Evolutionary conservation across 192 early-diverging fungal species (phyloP).

Genomic region (Rhizoclosmatium globosum): DNA sequence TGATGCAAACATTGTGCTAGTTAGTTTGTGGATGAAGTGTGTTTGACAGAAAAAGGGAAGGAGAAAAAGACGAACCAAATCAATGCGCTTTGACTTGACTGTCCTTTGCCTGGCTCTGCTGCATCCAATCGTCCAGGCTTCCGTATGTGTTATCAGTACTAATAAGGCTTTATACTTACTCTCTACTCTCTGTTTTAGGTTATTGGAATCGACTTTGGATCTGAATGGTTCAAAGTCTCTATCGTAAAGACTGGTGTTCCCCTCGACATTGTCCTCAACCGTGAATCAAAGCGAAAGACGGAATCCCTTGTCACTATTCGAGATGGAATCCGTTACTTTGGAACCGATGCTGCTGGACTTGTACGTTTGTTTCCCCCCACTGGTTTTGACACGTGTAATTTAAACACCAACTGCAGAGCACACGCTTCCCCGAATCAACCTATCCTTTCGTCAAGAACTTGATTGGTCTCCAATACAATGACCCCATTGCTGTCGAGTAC

Average conservation of each 20-base stretch:
- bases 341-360: slow-evolving; percentile 82
- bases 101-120: not conserved
- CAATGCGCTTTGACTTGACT: not conserved
- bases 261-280: slow-evolving; percentile 94
- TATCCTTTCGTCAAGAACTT: slow-evolving; percentile 87
- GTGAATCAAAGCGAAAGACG: slow-evolving; percentile 96
- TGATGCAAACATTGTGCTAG: slow-evolving; percentile 31
- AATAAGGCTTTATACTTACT: too few relatives aligned
- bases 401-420: slow-evolving; percentile 59
- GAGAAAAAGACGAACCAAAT: not conserved
- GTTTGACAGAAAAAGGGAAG: not conserved
- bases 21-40: not conserved
- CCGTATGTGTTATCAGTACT: too few relatives aligned
- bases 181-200: slow-evolving; percentile 54
- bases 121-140: not conserved
- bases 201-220: slow-evolving; percentile 96
- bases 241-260: slow-evolving; percentile 90
- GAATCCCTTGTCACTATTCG: slow-evolving; percentile 77
- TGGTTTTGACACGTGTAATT: not conserved
- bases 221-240: slow-evolving; percentile 97
- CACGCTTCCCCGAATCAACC: slow-evolving; percentile 82
- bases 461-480: slow-evolving; percentile 80
- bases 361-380: slow-evolving; percentile 34
- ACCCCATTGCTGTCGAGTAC: slow-evolving; percentile 71
- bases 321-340: slow-evolving; percentile 88